phyloP scores from a whole-genome alignment of 2,329 filamentous ascomycete species.

The Cladosporium austrohemisphaericum region DNA sequence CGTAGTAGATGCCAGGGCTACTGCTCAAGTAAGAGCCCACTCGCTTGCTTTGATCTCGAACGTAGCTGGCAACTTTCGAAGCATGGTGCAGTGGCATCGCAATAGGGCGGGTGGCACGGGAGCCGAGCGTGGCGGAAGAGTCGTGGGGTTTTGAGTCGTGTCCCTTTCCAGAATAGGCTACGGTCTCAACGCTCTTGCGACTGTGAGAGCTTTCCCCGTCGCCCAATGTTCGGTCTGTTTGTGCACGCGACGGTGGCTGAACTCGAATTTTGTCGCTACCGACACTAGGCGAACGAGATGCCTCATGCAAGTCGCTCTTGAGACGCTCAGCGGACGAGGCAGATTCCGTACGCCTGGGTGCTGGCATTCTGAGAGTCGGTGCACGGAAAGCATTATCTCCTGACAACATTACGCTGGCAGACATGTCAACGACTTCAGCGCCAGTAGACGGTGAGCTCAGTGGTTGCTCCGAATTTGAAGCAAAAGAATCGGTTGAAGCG shows the following conservation, averaged over 20 bases:
- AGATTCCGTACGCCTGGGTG: constrained; percentile 21
- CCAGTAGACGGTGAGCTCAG: constrained; percentile 21
- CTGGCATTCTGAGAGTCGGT: constrained; percentile 56
- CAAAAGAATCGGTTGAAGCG: constrained; percentile 70
- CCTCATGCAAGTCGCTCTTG: constrained; percentile 35
- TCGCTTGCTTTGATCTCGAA: constrained; percentile 72
- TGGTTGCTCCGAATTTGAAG: constrained; percentile 29
- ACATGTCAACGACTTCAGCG: constrained; percentile 42
- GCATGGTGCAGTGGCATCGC: constrained; percentile 64
- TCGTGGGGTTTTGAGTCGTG: constrained; percentile 18
- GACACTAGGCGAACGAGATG: constrained; percentile 30
- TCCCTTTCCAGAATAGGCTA: not conserved
- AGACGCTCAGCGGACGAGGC: constrained; percentile 24
- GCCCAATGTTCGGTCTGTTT: constrained; percentile 21
- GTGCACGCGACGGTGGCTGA: constrained; percentile 28
- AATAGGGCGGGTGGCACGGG: constrained; percentile 9
- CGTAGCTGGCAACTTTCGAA: constrained; percentile 74
- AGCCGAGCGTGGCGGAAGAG: not conserved
- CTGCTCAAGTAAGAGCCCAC: constrained; percentile 67
- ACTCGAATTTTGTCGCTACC: constrained; percentile 27
- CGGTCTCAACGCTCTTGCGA: constrained; percentile 5
- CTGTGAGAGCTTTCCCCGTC: constrained; percentile 8
- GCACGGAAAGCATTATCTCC: constrained; percentile 85
- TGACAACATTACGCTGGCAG: constrained; percentile 84
- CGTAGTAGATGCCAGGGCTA: constrained; percentile 93